Base-by-base conservation (phyloP, 164 flowering plant species). In the Vitis amurensis region DNA sequence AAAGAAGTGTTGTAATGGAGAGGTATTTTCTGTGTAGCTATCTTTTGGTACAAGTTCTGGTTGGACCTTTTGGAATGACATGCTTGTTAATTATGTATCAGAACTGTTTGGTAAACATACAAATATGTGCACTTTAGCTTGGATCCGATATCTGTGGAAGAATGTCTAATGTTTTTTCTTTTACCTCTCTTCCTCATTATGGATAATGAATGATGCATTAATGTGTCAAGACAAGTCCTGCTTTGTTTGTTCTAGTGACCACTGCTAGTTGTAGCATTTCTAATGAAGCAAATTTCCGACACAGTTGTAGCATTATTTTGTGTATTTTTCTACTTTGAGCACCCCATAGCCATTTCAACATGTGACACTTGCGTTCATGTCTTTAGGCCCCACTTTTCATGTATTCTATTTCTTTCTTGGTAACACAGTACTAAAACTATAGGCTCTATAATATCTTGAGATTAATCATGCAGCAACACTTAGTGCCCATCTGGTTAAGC, bases 1-100 rank as follows among this genome's bases (percentile, higher is more conserved):
- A 79, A 82, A 73, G 71, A 86, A 77, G 70, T 76, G 62, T 37
- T 79, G 82, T 66, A 78, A 61, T 61, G 72, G 66, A 68, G 81
- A 84, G 90, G 94, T 94, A 77, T 52, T 52, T 17, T 13, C 19
- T 7, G 3, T 66, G 48, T n/a, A 2, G 19, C 4, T 52, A 30
- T 64, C n/a, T 58, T 7, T 23, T 50, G 15, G 16, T 19, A 10
- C 2, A 10, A 8, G 47, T 53, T 53, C 15, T 17, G 9, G 27
- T 29, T 23, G 17, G 29, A 17, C 30, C 64, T 19, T 63, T 19
- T 63, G 67, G 15, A 14, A 17, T 49, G 67, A 49, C 23, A 64
- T 50, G 16, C 55, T 49, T 48, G 67, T 49, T 19, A n/a, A 3
- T 53, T 13, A n/a, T 52, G 59, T 51, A 17, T 66, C 47, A 9